Conservation (phyloP, 1,139 yeast species). For the Kodamaea arcana region DNA sequence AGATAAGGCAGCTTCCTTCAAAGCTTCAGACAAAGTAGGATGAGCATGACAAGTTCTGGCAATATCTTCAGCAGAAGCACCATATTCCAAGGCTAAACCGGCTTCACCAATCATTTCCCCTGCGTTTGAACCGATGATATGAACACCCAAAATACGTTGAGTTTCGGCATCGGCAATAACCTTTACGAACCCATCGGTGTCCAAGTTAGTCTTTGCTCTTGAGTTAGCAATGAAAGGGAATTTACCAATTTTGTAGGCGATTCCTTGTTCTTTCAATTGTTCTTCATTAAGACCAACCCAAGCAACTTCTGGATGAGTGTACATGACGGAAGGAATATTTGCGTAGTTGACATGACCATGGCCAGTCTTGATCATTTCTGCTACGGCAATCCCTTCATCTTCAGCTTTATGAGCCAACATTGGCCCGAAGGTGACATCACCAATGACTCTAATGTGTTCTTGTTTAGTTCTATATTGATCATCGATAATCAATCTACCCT, state of each 20-base stretch:
- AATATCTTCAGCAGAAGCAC: constrained; percentile 96
- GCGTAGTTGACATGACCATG: constrained; percentile 98
- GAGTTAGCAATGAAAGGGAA: constrained; percentile 99
- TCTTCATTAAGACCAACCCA: constrained; percentile 98
- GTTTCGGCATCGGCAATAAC: constrained; percentile 95
- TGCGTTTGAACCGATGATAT: constrained; percentile 96
- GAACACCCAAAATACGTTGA: constrained; percentile 93
- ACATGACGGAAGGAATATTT: constrained; percentile 97
- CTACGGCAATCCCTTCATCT: constrained; percentile 99
- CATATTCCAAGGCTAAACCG: constrained; percentile 95
- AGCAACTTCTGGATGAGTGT: constrained; percentile 98
- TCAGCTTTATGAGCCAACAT: constrained; percentile 99
- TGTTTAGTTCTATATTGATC: constrained; percentile 88
- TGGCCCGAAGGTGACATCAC: constrained; percentile 97
- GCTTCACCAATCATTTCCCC: constrained; percentile 99
- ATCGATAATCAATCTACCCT: constrained; percentile 92
- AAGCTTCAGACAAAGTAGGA: constrained; percentile 96
- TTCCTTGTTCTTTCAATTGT: constrained; percentile 91
- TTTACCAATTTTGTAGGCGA: constrained; percentile 90
- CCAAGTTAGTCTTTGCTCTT: constrained; percentile 97
- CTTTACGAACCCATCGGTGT: constrained; percentile 97
- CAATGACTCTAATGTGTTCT: constrained; percentile 94
- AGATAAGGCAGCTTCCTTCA: constrained; percentile 96
- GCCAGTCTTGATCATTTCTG: constrained; percentile 86
- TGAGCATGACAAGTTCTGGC: constrained; percentile 98